Base-by-base conservation (phyloP, 2,329 filamentous ascomycete species). In the Epichloe hybrida region DNA sequence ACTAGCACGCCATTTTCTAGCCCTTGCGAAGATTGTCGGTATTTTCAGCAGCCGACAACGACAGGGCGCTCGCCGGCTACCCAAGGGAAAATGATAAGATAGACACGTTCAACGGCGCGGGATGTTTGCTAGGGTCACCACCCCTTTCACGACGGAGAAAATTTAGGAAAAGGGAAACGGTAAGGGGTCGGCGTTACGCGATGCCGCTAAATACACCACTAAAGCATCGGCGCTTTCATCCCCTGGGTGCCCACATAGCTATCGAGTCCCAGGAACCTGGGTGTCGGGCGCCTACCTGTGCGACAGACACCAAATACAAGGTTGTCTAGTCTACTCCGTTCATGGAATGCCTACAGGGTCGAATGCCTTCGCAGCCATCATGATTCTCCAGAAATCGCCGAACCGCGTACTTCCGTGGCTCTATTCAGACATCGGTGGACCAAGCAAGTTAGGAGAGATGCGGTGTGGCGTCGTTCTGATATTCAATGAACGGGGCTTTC, bases 181-280 rank as follows among this genome's bases (percentile, higher is more conserved):
- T 31, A 21, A 49, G 23, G 37, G 6, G n/a, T 41, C 48, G 21
- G 34, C 40, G 40, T 41, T 43, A 36, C 4, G 39, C 40, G 40
- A 43, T 15, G 34, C 20, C 47, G 40, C 48, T 23, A 15, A 20
- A 7, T 12, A 41, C 15, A n/a, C 15, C 20, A 27, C n/a, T 6
- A 36, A 27, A 17, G 27, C 17, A 38, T 44, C 17, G 15, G 48
- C 34, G 40, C 40, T 34, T 44, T 31, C 17, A 42, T 42, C n/a
- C 31, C 21, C 43, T 20, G 31, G 43, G 37, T 37, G 48, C 20
- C 20, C 37, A 21, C 40, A 20, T 21, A 23, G 40, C 40, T 35
- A 41, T 3, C 40, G 20, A 49, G 21, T 48, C 51, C 48, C 51
- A 48, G 51, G 36, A 50, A 50, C 48, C 51, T 52, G 51, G 48